phyloP scores from a whole-genome alignment of 2,329 filamentous ascomycete species.

The Colletotrichum euphorbiae region DNA sequence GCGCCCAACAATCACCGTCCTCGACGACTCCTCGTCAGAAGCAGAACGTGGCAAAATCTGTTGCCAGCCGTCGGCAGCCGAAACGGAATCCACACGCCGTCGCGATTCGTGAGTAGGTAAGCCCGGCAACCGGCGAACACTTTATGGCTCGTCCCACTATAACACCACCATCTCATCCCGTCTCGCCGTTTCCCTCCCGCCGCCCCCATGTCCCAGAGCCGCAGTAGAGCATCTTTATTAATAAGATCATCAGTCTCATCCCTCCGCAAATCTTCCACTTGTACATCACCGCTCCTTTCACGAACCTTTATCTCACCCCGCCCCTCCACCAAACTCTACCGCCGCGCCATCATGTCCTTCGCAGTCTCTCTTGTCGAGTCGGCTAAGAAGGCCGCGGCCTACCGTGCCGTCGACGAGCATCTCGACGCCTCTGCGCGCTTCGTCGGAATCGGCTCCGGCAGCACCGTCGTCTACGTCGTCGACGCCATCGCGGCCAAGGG shows the following conservation, averaged over 20 bases:
- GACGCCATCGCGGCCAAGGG: constrained; percentile 79
- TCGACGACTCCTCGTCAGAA: too few species aligned
- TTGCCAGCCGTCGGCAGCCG: neutral
- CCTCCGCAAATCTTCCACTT: neutral
- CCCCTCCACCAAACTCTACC: constrained; percentile 27
- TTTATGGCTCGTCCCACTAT: constrained; percentile 37
- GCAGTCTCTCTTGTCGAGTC: constrained; percentile 67
- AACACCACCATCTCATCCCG: constrained; percentile 30
- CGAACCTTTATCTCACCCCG: constrained; percentile 1
- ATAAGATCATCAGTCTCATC: constrained; percentile 30
- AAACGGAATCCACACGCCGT: neutral
- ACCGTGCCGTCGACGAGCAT: constrained; percentile 78
- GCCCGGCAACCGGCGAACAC: constrained; percentile 19
- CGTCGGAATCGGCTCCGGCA: constrained; percentile 84
- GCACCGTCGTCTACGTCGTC: constrained; percentile 86
- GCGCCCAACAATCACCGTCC: neutral
- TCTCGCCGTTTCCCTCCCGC: constrained; percentile 1
- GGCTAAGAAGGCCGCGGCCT: constrained; percentile 81
- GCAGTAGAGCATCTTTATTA: constrained; percentile 15
- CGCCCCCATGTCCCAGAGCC: constrained; percentile 26
- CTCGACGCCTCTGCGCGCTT: constrained; percentile 71
- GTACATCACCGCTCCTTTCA: constrained; percentile 3
- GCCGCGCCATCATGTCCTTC: constrained; percentile 51
- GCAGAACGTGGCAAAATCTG: neutral
- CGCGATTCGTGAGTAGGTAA: constrained; percentile 33